Evolutionary conservation across 371 early-diverging fungal genomes (phyloP), one percentile per base, ranked within the genome.

Genomic region (Capniomyces stellatus): DNA sequence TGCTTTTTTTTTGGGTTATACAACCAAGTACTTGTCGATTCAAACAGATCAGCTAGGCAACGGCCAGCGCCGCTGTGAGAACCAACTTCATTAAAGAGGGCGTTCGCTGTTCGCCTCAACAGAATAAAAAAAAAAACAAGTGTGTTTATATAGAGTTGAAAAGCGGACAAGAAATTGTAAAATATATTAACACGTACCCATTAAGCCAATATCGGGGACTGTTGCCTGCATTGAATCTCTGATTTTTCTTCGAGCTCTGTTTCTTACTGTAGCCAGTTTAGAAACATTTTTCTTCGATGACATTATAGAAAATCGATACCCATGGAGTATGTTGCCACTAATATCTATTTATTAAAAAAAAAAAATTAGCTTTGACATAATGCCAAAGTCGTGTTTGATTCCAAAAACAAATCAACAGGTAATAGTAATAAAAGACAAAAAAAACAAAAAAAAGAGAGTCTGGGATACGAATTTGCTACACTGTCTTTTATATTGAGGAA

Each of bases 221-320:
- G 19, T 12, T 6, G 8, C 23, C 24, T 51, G 51, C 21, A 51
- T 35, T 2, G 30, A 29, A 4, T 51, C 35, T 31, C 39, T 51
- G 27, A 51, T 30, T 31, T 40, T 25, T 24, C 51, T 51, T 30
- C 51, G 3, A 51, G 30, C 28, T 19, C 51, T 51, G 39, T 51
- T 51, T 35, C 51, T 51, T 10, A 30, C 24, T 12, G 35, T 39
- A 51, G 51, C 51, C n/a, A 51, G 51, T 13, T 51, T 28, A 31
- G 51, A 30, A 13, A 51, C 22, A 2, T 31, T 3, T 24, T 30
- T 51, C 35, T 51, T 51, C 8, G 30, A 10, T 19, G 51, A 35
- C 4, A 51, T 15, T 51, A 51, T 51, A 3, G 30, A 27, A 4
- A 51, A 24, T 31, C 39, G 29, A 30, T 51, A 51, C n/a, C 31